These are phyloP conservation scores for Entomortierella parvispora DNA, from an alignment of 192 early-diverging fungal genomes.

Conservation along the genomic window DNA sequence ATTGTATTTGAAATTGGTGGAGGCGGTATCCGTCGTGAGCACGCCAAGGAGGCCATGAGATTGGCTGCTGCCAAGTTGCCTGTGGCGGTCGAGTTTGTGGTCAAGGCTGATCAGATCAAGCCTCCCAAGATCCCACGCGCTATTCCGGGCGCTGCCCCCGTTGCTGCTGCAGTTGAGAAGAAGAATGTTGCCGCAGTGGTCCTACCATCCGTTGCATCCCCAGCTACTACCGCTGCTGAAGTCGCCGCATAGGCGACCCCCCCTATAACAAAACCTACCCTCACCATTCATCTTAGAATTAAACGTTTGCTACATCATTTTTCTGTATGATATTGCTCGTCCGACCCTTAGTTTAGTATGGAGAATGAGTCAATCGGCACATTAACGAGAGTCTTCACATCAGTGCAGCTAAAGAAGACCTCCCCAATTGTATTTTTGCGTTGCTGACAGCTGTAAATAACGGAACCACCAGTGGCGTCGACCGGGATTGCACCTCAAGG, in stretches of 20 bases:
- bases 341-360: too few species aligned
- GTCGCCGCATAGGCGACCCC: constrained; percentile 22
- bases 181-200: neutral
- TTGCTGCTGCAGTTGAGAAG: neutral
- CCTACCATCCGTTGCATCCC: neutral
- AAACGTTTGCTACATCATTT: too few species aligned
- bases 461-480: too few species aligned
- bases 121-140: constrained; percentile 40
- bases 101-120: constrained; percentile 54
- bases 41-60: constrained; percentile 80
- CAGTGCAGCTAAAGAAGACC: too few species aligned
- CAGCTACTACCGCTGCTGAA: constrained; percentile 10
- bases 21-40: constrained; percentile 81
- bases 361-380: too few species aligned
- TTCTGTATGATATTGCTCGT: too few species aligned
- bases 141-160: constrained; percentile 24
- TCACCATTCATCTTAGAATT: too few species aligned
- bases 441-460: too few species aligned
- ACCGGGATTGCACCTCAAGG: too few species aligned
- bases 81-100: constrained; percentile 75
- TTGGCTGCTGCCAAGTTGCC: constrained; percentile 73
- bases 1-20: constrained; percentile 90
- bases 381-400: too few species aligned
- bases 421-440: too few species aligned
- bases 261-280: too few species aligned